These are phyloP conservation scores for Linum lewisii DNA, from an alignment of 345 rosid genomes.

Conservation along the genomic window DNA sequence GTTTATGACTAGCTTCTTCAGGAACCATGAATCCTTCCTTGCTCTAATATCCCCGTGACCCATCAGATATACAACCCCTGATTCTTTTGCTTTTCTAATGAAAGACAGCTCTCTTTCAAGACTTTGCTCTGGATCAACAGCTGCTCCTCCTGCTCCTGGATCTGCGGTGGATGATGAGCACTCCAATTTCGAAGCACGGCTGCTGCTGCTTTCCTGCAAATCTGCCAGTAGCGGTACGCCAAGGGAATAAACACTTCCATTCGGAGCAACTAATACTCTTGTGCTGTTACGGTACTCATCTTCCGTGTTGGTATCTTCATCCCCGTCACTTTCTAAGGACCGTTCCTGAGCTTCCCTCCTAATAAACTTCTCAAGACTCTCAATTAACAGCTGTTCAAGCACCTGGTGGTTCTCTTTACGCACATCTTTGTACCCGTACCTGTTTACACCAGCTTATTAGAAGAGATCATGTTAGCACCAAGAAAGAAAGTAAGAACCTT, in stretches of 20 bases:
- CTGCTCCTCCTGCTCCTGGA: slow-evolving; percentile 26
- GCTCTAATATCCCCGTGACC: slow-evolving; percentile 98
- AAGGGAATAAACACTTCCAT: slow-evolving; percentile 85
- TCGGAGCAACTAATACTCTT: slow-evolving; percentile 70
- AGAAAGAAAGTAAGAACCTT: too few relatives aligned
- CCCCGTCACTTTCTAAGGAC: slow-evolving; percentile 81
- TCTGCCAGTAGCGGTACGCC: slow-evolving; percentile 78
- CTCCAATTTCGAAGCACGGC: slow-evolving; percentile 22
- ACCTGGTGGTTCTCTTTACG: slow-evolving; percentile 93
- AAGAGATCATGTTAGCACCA: too few relatives aligned
- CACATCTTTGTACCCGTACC: slow-evolving; percentile 95
- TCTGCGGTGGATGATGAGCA: too few relatives aligned
- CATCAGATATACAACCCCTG: slow-evolving; percentile 92
- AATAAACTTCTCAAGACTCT: slow-evolving; percentile 95
- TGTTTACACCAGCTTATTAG: slow-evolving; percentile 22
- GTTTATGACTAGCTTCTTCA: slow-evolving; percentile 83
- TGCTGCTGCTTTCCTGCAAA: slow-evolving; percentile 24
- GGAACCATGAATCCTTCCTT: slow-evolving; percentile 94
- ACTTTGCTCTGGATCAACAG: slow-evolving; percentile 68
- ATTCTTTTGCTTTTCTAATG: slow-evolving; percentile 83
- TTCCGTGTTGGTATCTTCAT: slow-evolving; percentile 53
- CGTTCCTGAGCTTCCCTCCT: slow-evolving; percentile 94
- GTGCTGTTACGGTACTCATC: slow-evolving; percentile 42
- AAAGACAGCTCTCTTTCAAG: slow-evolving; percentile 91
- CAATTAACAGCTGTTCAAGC: slow-evolving; percentile 91